Percentiles rank a stretch among this genome's conserved stretches.
These are phyloP conservation scores for Lactarius hatsudake DNA, from an alignment of 768 basidiomycete genomes.

Conservation along the genomic window DNA sequence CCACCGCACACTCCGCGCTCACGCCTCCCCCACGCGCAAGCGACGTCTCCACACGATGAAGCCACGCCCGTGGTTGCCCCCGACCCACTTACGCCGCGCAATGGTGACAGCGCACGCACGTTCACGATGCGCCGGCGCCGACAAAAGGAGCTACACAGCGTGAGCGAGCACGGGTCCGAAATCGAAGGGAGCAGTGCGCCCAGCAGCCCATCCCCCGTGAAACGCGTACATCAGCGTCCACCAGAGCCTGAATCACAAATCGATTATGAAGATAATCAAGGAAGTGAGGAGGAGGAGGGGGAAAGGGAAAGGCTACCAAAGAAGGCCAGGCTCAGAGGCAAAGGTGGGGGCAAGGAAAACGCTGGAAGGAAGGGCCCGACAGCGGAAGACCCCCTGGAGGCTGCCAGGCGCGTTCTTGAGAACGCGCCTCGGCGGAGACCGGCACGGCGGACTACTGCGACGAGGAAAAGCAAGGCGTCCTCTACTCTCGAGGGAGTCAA, in stretches of 20 bases:
- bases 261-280: slow-evolving; percentile 7
- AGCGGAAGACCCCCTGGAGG: slow-evolving; percentile 12
- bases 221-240: slow-evolving; percentile 15
- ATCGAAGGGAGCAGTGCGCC: slow-evolving; percentile 12
- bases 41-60: slow-evolving; percentile 4
- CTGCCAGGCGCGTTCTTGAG: slow-evolving; percentile 15
- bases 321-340: slow-evolving; percentile 27
- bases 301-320: slow-evolving; percentile 39
- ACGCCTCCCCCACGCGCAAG: slow-evolving; percentile 18
- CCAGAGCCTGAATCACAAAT: slow-evolving; percentile 15
- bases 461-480: slow-evolving; percentile 1
- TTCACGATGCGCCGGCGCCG: slow-evolving; percentile 27
- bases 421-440: slow-evolving; percentile 15
- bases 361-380: slow-evolving; percentile 36
- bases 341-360: slow-evolving; percentile 30
- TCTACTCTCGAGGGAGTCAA: background rate
- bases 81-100: slow-evolving; percentile 23
- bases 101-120: slow-evolving; percentile 20
- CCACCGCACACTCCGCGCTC: slow-evolving; percentile 17
- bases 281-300: slow-evolving; percentile 27
- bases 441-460: background rate
- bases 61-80: slow-evolving; percentile 7
- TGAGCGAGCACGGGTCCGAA: slow-evolving; percentile 20
- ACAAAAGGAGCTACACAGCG: slow-evolving; percentile 18
- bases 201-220: slow-evolving; percentile 28